These are phyloP conservation scores for Penicillium aurantiogriseum DNA, from an alignment of 2,329 filamentous ascomycete genomes.

Conservation along the genomic window DNA sequence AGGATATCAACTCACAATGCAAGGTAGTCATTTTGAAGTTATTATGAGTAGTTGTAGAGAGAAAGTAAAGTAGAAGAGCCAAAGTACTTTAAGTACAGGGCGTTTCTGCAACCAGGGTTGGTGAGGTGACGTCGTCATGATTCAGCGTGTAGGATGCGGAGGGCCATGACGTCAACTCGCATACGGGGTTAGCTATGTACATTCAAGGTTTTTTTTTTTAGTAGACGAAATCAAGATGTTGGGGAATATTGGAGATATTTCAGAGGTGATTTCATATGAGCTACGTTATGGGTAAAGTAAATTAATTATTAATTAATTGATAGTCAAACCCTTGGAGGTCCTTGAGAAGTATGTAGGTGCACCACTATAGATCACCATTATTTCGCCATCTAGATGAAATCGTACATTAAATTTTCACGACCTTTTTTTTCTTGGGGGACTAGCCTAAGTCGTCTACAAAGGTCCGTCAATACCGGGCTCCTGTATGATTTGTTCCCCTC, in stretches of 20 bases:
- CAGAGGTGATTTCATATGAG: no score
- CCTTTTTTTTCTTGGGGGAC: not conserved
- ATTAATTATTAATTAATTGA: not conserved
- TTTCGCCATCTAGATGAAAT: not conserved
- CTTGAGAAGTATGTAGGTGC: not conserved
- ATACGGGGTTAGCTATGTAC: not conserved
- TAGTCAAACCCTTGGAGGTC: not conserved
- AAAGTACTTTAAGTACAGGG: conserved; percentile 2
- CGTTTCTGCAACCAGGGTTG: conserved; percentile 3
- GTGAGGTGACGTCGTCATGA: conserved; percentile 13
- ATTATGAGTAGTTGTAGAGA: not conserved
- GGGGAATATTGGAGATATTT: not conserved
- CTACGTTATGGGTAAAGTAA: not conserved
- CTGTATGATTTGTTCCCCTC: not conserved
- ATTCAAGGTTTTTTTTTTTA: not conserved
- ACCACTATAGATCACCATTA: not conserved
- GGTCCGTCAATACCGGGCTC: not conserved
- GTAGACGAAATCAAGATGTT: not conserved
- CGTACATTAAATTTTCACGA: no score
- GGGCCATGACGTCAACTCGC: conserved; percentile 10
- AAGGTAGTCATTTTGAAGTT: conserved; percentile 8
- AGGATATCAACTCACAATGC: conserved; percentile 4
- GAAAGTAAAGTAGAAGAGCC: not conserved
- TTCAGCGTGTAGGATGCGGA: conserved; percentile 5
- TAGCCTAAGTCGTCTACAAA: not conserved